These are phyloP conservation scores for Crepidotus variabilis DNA, from an alignment of 768 basidiomycete genomes.

Conservation along the genomic window DNA sequence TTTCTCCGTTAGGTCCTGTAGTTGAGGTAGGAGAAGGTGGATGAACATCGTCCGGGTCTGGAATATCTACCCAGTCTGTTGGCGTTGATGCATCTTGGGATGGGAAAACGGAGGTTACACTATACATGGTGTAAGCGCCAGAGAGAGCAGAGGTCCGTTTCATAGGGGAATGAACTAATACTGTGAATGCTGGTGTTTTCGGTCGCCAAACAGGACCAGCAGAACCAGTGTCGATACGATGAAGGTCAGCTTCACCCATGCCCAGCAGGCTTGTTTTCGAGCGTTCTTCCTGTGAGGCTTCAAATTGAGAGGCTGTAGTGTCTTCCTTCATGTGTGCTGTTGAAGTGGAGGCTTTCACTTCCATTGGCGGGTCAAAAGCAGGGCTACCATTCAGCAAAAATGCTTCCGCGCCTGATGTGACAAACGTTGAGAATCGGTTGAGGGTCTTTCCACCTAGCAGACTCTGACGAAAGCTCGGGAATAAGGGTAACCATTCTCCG, in stretches of 20 bases:
- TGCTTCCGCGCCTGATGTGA: conserved; percentile 82
- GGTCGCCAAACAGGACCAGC: conserved; percentile 70
- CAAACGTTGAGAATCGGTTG: conserved; percentile 84
- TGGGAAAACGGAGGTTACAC: conserved; percentile 70
- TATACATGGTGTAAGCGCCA: conserved; percentile 73
- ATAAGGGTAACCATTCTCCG: conserved; percentile 56
- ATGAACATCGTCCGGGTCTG: conserved; percentile 21
- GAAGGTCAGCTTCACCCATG: conserved; percentile 57
- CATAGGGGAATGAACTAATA: conserved; percentile 79
- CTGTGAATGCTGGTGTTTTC: conserved; percentile 67
- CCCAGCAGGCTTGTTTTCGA: conserved; percentile 36
- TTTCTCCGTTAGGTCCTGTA: conserved; percentile 17
- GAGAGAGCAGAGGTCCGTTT: conserved; percentile 65
- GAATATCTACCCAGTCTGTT: conserved; percentile 22
- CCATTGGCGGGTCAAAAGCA: conserved; percentile 11
- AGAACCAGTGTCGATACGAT: conserved; percentile 68
- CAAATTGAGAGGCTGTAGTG: conserved; percentile 25
- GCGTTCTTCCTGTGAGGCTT: conserved; percentile 40
- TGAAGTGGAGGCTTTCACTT: not conserved
- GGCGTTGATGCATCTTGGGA: conserved; percentile 7
- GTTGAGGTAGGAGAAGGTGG: conserved; percentile 16
- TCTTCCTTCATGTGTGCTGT: conserved; percentile 25
- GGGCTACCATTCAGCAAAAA: conserved; percentile 70
- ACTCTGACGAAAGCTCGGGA: conserved; percentile 68
- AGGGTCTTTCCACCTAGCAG: conserved; percentile 74